phyloP scores from a whole-genome alignment of 371 early-diverging fungal species.

The Chytridium lagenaria region DNA sequence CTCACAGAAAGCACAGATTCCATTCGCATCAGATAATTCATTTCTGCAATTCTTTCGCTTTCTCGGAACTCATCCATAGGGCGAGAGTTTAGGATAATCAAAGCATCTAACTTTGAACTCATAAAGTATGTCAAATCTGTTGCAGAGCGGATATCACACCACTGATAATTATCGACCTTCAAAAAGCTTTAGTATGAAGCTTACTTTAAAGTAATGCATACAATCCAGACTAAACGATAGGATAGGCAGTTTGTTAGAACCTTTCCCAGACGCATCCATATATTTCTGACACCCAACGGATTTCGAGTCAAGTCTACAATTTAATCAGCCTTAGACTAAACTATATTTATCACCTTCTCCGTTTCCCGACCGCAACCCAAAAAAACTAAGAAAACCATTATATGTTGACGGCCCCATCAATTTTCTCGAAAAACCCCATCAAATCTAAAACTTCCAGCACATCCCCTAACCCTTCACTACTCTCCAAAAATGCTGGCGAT shows the following conservation, averaged over 20 bases:
- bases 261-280: background rate
- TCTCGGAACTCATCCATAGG: conserved; percentile 1
- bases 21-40: background rate
- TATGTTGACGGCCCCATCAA: background rate
- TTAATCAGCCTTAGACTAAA: background rate
- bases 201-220: too few relatives aligned
- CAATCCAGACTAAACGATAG: background rate
- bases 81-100: background rate
- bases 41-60: background rate
- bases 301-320: conserved; percentile 3
- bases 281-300: background rate
- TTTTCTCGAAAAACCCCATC: background rate
- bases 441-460: background rate
- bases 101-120: background rate
- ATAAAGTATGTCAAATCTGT: background rate
- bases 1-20: background rate
- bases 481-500: background rate
- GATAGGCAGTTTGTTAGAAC: background rate
- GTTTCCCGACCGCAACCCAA: background rate
- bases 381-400: background rate
- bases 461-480: background rate
- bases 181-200: too few relatives aligned
- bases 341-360: background rate
- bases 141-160: background rate
- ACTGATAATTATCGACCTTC: conserved; percentile 5